phyloP scores from a whole-genome alignment of 73 alveolate species.

The Stentor roeselii region DNA sequence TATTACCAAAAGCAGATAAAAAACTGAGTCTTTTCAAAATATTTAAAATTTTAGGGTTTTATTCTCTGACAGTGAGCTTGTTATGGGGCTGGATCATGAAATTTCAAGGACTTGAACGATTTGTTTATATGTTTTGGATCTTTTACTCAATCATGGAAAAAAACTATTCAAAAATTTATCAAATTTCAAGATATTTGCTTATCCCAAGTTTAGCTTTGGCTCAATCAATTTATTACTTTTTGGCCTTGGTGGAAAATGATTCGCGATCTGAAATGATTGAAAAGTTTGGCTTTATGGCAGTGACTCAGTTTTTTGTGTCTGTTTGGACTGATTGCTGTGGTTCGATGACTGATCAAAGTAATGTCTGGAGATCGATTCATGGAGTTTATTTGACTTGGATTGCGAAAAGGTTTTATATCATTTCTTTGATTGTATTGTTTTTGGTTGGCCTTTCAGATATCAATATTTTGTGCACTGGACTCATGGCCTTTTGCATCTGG shows the following conservation, averaged over 20 bases:
- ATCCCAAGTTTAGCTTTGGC: background rate
- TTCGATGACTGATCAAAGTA: background rate
- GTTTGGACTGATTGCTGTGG: background rate
- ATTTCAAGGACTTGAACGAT: background rate
- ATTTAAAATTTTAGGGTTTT: background rate
- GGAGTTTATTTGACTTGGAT: background rate
- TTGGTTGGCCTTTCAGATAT: conserved; percentile 14
- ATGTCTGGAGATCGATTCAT: background rate
- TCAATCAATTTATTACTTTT: background rate
- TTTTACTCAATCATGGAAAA: background rate
- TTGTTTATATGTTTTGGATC: background rate
- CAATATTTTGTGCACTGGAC: background rate
- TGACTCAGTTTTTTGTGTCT: background rate
- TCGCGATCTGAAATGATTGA: background rate
- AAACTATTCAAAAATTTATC: background rate
- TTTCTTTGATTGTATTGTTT: background rate
- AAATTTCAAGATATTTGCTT: background rate
- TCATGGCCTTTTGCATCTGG: background rate
- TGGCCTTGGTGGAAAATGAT: background rate
- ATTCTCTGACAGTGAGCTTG: background rate
- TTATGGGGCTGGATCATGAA: background rate
- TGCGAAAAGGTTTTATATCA: background rate
- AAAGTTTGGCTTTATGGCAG: background rate
- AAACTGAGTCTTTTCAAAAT: too few species aligned
- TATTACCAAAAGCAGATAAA: too few species aligned